phyloP scores from a whole-genome alignment of 768 basidiomycete species.

The Boletus rufocinnamomeus region DNA sequence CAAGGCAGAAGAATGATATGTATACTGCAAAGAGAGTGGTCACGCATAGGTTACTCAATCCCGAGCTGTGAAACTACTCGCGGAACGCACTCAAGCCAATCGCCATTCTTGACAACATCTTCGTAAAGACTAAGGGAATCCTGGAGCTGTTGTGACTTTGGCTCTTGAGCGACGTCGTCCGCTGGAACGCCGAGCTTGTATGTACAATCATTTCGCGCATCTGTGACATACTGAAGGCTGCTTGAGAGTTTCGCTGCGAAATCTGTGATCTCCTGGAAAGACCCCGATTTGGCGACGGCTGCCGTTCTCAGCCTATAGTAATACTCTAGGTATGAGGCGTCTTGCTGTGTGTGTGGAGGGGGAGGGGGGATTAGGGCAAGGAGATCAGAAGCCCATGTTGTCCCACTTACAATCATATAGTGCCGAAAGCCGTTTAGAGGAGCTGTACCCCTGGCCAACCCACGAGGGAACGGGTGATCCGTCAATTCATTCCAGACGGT shows the following conservation, averaged over 20 bases:
- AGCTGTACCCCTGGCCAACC: background rate
- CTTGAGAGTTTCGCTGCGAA: background rate
- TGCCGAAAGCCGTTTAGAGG: conserved; percentile 8
- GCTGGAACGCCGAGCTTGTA: background rate
- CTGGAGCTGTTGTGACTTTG: background rate
- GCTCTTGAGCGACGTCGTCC: background rate
- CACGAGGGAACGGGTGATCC: background rate
- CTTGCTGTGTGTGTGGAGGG: conserved; percentile 11
- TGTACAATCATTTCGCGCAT: background rate
- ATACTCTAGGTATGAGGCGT: conserved; percentile 8
- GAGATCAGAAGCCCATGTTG: background rate
- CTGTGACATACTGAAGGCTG: background rate
- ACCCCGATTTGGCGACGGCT: background rate
- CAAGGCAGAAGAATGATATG: conserved; percentile 8
- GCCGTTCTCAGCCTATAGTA: conserved; percentile 2
- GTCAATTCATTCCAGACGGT: background rate
- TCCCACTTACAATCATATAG: conserved; percentile 5
- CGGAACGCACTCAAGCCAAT: conserved; percentile 9
- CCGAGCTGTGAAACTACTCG: background rate
- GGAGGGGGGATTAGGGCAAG: background rate
- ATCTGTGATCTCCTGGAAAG: conserved; percentile 1
- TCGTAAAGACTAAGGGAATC: background rate
- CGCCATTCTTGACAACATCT: background rate
- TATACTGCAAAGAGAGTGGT: background rate
- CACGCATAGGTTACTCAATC: background rate